Percentiles rank a stretch among this genome's conserved stretches.
Conservation (phyloP, 2,329 filamentous ascomycete species). For the Helicocarpus griseus region DNA sequence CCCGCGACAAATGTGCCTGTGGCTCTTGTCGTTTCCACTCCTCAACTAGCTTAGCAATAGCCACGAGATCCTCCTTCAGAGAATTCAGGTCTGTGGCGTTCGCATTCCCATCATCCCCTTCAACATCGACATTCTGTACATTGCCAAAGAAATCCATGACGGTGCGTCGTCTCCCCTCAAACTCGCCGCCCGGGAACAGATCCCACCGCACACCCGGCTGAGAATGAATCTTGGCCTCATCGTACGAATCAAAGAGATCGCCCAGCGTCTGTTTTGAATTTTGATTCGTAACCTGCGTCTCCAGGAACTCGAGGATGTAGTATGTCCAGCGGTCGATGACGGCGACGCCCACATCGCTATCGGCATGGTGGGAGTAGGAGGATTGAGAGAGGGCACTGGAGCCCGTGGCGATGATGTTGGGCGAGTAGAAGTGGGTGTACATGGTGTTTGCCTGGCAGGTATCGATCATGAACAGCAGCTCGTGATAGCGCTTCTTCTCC, state of each 20-base stretch:
- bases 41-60: constrained; percentile 56
- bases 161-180: constrained; percentile 64
- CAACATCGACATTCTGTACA: constrained; percentile 91
- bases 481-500: constrained; percentile 99
- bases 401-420: constrained; percentile 97
- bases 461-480: constrained; percentile 99
- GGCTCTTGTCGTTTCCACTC: constrained; percentile 34
- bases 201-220: constrained; percentile 89
- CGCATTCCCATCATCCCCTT: constrained; percentile 44
- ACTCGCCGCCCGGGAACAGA: constrained; percentile 77
- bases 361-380: constrained; percentile 93
- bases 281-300: constrained; percentile 77
- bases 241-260: constrained; percentile 92
- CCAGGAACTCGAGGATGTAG: constrained; percentile 94
- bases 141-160: constrained; percentile 98
- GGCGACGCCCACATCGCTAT: constrained; percentile 94
- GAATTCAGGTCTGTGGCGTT: constrained; percentile 43
- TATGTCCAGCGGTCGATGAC: constrained; percentile 99
- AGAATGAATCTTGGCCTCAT: constrained; percentile 87
- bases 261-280: constrained; percentile 83
- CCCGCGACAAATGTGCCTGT: constrained; percentile 10
- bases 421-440: constrained; percentile 96
- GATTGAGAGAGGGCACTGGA: constrained; percentile 92
- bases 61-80: constrained; percentile 61
- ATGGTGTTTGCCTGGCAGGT: constrained; percentile 99